phyloP scores from a whole-genome alignment of 371 early-diverging fungal species.

The Mycotypha africana region DNA sequence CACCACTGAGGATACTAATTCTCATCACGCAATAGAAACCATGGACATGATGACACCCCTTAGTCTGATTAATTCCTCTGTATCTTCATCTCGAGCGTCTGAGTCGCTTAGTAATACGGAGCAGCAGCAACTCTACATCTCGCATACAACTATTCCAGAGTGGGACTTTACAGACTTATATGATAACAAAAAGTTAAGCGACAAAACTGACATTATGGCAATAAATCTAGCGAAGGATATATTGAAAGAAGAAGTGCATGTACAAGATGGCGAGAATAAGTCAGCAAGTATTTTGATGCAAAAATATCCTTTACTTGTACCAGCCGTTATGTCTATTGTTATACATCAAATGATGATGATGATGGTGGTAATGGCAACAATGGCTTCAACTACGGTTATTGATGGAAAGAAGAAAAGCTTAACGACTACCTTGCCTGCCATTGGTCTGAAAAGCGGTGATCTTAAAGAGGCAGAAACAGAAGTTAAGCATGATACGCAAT shows the following conservation, averaged over 20 bases:
- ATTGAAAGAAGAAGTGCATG: too few relatives aligned
- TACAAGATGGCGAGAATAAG: too few relatives aligned
- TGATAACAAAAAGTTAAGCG: conserved; percentile 1
- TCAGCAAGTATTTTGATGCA: too few relatives aligned
- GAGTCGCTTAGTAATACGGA: not conserved
- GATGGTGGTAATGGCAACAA: too few relatives aligned
- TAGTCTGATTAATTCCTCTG: too few relatives aligned
- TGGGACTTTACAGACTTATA: conserved; percentile 12
- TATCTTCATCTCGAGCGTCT: not conserved
- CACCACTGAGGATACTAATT: too few relatives aligned
- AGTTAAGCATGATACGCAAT: not conserved
- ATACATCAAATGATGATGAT: conserved; percentile 11
- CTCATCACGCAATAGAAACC: too few relatives aligned
- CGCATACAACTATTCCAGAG: conserved; percentile 14
- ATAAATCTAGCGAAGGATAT: not conserved
- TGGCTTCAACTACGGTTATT: conserved; percentile 6
- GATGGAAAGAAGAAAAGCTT: not conserved
- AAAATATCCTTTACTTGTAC: conserved; percentile 11
- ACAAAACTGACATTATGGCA: too few relatives aligned
- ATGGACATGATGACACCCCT: too few relatives aligned
- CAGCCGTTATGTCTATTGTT: conserved; percentile 19
- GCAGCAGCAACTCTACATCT: conserved; percentile 4
- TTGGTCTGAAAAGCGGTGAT: not conserved
- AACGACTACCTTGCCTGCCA: not conserved
- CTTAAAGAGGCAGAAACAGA: not conserved